phyloP scores from a whole-genome alignment of 371 early-diverging fungal species.

The Mucor racemosus region DNA sequence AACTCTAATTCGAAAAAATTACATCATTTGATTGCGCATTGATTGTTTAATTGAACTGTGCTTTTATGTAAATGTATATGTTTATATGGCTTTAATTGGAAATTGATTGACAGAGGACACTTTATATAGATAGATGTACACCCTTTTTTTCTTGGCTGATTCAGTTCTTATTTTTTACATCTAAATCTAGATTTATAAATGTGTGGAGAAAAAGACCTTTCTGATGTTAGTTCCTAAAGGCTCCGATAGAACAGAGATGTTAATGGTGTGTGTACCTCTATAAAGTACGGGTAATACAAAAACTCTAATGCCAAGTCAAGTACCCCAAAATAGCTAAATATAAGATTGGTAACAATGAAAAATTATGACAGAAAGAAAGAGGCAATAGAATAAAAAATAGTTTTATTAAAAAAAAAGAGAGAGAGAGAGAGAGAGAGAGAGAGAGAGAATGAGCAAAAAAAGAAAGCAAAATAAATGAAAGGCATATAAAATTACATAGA shows the following conservation, averaged over 20 bases:
- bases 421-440: too few relatives aligned
- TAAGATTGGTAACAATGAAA: background rate
- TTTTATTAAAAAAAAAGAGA: background rate
- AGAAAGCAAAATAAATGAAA: too few relatives aligned
- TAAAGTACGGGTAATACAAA: background rate
- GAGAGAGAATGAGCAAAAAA: too few relatives aligned
- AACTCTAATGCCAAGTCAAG: background rate
- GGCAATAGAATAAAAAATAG: background rate
- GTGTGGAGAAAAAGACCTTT: too few relatives aligned
- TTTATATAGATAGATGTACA: background rate
- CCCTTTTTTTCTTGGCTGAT: background rate
- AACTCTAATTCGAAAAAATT: background rate
- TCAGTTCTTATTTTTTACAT: background rate
- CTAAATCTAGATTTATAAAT: too few relatives aligned
- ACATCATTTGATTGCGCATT: background rate
- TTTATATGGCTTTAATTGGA: background rate
- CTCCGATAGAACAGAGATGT: background rate
- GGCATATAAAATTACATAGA: constrained; percentile 5
- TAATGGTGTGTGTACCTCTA: background rate
- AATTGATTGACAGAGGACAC: background rate
- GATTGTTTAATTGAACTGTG: background rate
- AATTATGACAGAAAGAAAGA: background rate
- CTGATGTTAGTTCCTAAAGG: background rate
- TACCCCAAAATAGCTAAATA: background rate
- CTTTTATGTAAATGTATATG: background rate